Evolutionary conservation across 164 flowering plant genomes (phyloP), one percentile per base, ranked within the genome.

Genomic region (Vitis cinerea): DNA sequence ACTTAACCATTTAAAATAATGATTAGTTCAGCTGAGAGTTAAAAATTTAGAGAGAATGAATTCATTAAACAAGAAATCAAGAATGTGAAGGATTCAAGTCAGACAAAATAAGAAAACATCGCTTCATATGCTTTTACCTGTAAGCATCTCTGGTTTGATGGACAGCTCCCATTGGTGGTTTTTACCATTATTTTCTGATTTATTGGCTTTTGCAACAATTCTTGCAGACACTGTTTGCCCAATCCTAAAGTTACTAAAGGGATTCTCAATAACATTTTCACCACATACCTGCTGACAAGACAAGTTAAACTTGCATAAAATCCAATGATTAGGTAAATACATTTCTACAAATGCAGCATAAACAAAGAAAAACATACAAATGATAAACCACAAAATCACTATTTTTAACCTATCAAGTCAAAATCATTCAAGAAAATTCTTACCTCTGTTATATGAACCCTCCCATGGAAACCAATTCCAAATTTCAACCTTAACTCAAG

Each of bases 371-470:
- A 44, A 70, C 6, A 27, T 29, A 59, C 31, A 49, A 62, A 10
- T 4, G 5, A 49, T 16, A 3, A 29, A 70, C 19, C 8, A 23
- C 27, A 66, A 16, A n/a, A 11, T 13, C 14, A 49, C 17, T 13
- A 49, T 47, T 15, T 8, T 8, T 60, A 11, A 60, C 14, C 47
- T 14, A 31, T 17, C 4, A 48, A 15, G 8, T 15, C 63, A 66
- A 67, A 47, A 15, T 10, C 12, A 31, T 48, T 37, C 47, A 57
- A 37, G 27, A 8, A 59, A 48, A 50, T 9, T 51, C 47, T 30
- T 60, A 95, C 98, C 97, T 96, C 99, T 54, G 99, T 93, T 71
- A 96, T 81, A 74, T 93, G 97, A 57, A 96, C 73, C 71, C 97
- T 84, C 61, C 98, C 99, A 59, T 68, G 87, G 23, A 86, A 83